Evolutionary conservation across 2,329 filamentous ascomycete species (phyloP).

Genomic region (Zasmidium citrigriseum): DNA sequence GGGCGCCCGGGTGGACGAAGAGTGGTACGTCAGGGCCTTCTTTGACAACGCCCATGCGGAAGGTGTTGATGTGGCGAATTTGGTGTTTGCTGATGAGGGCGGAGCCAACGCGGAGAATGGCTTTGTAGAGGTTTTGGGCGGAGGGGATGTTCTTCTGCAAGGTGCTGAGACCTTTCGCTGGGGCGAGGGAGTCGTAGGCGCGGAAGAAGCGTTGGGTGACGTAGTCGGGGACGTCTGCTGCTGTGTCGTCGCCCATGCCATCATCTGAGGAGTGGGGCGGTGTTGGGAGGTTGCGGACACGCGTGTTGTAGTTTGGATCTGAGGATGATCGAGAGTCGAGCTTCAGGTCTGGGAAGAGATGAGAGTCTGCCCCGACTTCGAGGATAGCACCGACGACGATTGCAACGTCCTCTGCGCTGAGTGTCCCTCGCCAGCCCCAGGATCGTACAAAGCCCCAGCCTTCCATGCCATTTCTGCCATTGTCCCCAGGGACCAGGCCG

Average conservation of each 20-base stretch:
- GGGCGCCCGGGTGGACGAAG: slow-evolving; percentile 87
- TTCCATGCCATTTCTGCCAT: slow-evolving; percentile 70
- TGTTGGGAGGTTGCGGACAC: slow-evolving; percentile 33
- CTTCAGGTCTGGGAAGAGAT: slow-evolving; percentile 21
- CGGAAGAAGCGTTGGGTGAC: slow-evolving; percentile 58
- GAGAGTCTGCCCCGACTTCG: slow-evolving; percentile 67
- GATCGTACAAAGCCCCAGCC: slow-evolving; percentile 96
- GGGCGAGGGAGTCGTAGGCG: slow-evolving; percentile 59
- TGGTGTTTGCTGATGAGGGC: slow-evolving; percentile 90
- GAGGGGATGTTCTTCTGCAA: slow-evolving; percentile 75
- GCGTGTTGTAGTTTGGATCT: slow-evolving; percentile 29
- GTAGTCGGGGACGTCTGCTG: slow-evolving; percentile 42
- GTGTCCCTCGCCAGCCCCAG: slow-evolving; percentile 95
- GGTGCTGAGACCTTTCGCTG: slow-evolving; percentile 64
- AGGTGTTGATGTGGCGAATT: slow-evolving; percentile 87
- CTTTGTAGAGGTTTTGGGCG: slow-evolving; percentile 85
- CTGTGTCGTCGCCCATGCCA: slow-evolving; percentile 27
- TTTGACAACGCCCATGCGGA: slow-evolving; percentile 93
- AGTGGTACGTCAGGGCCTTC: slow-evolving; percentile 89
- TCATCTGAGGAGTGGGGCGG: slow-evolving; percentile 36
- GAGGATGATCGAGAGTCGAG: slow-evolving; percentile 15
- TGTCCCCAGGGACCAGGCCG: slow-evolving; percentile 80
- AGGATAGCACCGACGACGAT: slow-evolving; percentile 88
- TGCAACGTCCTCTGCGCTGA: slow-evolving; percentile 92
- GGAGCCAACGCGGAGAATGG: slow-evolving; percentile 90